Evolutionary conservation across 805 yeast genomes (phyloP).

Genomic region (Kazachstania taianensis): DNA sequence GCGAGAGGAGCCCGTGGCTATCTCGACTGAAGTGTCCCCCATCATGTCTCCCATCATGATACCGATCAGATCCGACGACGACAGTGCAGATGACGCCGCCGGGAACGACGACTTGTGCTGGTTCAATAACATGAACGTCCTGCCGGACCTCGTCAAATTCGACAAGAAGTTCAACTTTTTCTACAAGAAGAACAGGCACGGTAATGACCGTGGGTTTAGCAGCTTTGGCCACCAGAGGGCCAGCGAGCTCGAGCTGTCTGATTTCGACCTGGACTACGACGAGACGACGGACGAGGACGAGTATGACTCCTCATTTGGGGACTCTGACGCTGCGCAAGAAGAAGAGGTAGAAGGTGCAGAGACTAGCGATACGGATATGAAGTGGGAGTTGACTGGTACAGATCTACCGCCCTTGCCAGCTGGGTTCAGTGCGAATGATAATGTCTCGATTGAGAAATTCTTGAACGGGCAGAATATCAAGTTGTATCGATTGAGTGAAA

Average conservation of each 20-base stretch:
- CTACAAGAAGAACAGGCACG: neutral
- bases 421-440: neutral
- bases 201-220: too few relatives aligned
- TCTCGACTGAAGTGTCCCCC: slow-evolving; percentile 45
- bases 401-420: neutral
- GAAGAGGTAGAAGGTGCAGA: neutral
- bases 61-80: slow-evolving; percentile 4
- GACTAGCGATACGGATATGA: too few relatives aligned
- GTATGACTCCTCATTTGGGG: neutral
- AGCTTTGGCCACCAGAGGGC: too few relatives aligned
- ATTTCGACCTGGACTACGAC: slow-evolving; percentile 6
- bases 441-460: slow-evolving; percentile 5
- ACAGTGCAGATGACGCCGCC: neutral
- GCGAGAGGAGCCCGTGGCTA: slow-evolving; percentile 49
- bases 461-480: slow-evolving; percentile 20
- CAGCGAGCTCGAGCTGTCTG: slow-evolving; percentile 3
- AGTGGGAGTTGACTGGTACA: slow-evolving; percentile 4
- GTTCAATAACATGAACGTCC: slow-evolving; percentile 8
- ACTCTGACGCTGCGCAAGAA: neutral
- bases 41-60: slow-evolving; percentile 14
- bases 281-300: slow-evolving; percentile 1
- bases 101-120: slow-evolving; percentile 8
- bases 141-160: slow-evolving; percentile 7
- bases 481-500: slow-evolving; percentile 11
- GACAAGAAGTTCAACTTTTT: slow-evolving; percentile 5